Percentiles rank a stretch among this genome's conserved stretches.
Conservation (phyloP, 148 eudicot species). For the Pouteria glomerata region DNA sequence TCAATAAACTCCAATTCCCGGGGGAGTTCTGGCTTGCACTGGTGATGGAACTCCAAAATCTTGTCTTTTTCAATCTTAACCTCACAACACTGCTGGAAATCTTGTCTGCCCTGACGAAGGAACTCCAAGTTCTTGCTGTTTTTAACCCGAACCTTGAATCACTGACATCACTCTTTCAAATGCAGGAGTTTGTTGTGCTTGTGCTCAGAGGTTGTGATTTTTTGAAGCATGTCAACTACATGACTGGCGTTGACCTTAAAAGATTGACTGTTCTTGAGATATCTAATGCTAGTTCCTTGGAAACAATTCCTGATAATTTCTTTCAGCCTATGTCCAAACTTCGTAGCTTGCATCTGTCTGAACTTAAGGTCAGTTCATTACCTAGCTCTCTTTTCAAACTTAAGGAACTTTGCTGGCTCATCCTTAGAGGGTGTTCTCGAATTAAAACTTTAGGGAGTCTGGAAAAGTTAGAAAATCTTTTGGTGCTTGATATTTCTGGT, state of each 20-base stretch:
- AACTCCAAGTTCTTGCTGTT: constrained; percentile 7
- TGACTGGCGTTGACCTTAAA: not conserved
- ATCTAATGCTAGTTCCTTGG: constrained; percentile 14
- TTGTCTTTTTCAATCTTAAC: no score
- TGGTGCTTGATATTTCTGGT: constrained; percentile 17
- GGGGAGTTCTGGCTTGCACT: no score
- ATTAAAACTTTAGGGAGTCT: not conserved
- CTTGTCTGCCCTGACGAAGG: not conserved
- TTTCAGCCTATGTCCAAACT: constrained; percentile 6
- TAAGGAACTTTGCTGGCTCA: constrained; percentile 14
- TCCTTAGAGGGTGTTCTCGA: constrained; percentile 12
- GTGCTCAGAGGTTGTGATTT: constrained; percentile 21
- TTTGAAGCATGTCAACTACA: not conserved
- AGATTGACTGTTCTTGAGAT: constrained; percentile 19
- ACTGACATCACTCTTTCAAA: not conserved
- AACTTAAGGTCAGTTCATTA: not conserved
- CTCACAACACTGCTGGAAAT: no score
- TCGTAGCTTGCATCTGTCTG: constrained; percentile 16
- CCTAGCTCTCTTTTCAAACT: constrained; percentile 15
- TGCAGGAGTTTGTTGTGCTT: constrained; percentile 5
- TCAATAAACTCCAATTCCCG: no score
- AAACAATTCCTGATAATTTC: not conserved
- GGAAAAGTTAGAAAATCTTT: not conserved
- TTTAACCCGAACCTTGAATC: constrained; percentile 10
- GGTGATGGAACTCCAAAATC: no score